Evolutionary conservation across 495 filamentous ascomycete species (phyloP), one percentile per base, ranked within the genome.

Genomic region (Aspergillus haitiensis): DNA sequence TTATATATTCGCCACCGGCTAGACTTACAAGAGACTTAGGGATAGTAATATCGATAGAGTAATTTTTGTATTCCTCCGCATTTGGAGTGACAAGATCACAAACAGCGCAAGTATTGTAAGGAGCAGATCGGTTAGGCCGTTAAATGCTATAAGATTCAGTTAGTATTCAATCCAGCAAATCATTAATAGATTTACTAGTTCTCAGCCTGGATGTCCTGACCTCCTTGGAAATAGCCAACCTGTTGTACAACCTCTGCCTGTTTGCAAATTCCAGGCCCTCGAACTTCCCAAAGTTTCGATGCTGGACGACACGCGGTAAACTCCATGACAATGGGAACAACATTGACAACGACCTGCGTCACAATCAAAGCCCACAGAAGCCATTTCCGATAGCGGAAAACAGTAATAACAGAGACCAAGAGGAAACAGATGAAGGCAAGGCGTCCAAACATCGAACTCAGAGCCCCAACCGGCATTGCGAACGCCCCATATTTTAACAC

Each of bases 151-250:
- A 13, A 2, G 0, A 16, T n/a, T 46, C 12, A 46, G 42, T 46
- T 16, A 46, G 42, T 7, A 16, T 6, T 16, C 16, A 1, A 13
- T 4, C 13, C 4, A 9, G 37, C 1, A 13, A 40, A 40, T n/a
- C n/a, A n/a, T n/a, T n/a, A 39, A 12, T 6, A 12, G n/a, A 45
- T 13, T 16, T 15, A n/a, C 15, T 16, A 46, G 15, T 8, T 7
- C 6, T 16, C 42, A 46, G 16, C 2, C 6, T 16, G 18, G 6
- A 27, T 27, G 21, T 27, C 21, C 42, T 16, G 0, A 46, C 42
- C 42, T 46, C 42, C 42, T 46, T 46, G 42, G 18, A 46, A 46
- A 16, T 46, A 46, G 18, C 42, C 42, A 13, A 46, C 18, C 42
- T 16, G 11, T 46, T 46, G 42, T n/a, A 46, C 42, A 13, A 46